Evolutionary conservation across 2,329 filamentous ascomycete genomes (phyloP).

Genomic region (Ploettnerulaceae sp.): DNA sequence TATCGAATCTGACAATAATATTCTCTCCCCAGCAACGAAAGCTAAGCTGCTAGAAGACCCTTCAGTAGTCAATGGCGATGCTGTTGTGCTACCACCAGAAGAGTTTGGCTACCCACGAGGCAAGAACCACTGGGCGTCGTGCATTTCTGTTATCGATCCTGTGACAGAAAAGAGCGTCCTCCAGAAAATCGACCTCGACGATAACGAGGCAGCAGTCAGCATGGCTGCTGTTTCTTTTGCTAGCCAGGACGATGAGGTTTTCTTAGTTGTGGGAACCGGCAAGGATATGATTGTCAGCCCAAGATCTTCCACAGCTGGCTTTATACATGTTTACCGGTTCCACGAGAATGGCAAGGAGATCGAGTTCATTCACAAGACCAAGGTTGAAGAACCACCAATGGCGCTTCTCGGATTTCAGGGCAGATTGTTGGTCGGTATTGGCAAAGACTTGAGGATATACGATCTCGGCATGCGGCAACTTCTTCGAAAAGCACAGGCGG

Average conservation of each 20-base stretch:
- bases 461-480: slow-evolving; percentile 91
- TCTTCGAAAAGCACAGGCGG: slow-evolving; percentile 82
- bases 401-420: slow-evolving; percentile 94
- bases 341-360: slow-evolving; percentile 80
- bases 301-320: slow-evolving; percentile 70
- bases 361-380: slow-evolving; percentile 95
- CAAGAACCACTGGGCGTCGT: slow-evolving; percentile 88
- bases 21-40: slow-evolving; percentile 73
- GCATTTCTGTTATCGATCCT: slow-evolving; percentile 88
- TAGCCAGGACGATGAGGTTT: slow-evolving; percentile 82
- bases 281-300: slow-evolving; percentile 83
- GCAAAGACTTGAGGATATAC: slow-evolving; percentile 77
- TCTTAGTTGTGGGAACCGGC: slow-evolving; percentile 89
- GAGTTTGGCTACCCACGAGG: slow-evolving; percentile 88
- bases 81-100: slow-evolving; percentile 64
- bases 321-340: slow-evolving; percentile 89
- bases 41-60: slow-evolving; percentile 71
- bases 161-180: slow-evolving; percentile 67
- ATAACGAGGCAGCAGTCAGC: slow-evolving; percentile 90
- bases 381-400: slow-evolving; percentile 80
- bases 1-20: slow-evolving; percentile 89
- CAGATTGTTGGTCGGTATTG: slow-evolving; percentile 78
- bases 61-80: slow-evolving; percentile 64
- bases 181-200: slow-evolving; percentile 73
- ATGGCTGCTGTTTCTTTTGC: slow-evolving; percentile 79